Evolutionary conservation across 768 basidiomycete species (phyloP), one percentile per base, ranked within the genome.

Genomic region (Leccinellum rugosiceps): DNA sequence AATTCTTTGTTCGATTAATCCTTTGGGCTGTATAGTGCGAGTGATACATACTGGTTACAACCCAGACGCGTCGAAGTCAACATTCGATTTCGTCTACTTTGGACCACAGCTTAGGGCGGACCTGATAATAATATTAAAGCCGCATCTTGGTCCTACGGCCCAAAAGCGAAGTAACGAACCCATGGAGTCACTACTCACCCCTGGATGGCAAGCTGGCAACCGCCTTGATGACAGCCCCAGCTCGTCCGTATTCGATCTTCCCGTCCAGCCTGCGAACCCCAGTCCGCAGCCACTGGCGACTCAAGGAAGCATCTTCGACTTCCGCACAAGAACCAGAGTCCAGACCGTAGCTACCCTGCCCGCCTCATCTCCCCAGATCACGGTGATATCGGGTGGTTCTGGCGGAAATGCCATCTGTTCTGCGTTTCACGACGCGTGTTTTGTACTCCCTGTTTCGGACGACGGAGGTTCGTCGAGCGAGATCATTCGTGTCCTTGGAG

Each of bases 401-500:
- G 94, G 94, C 43, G 92, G 93, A 50, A 98, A 98, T 68, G 82
- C 90, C 21, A 89, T 98, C 62, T 94, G 92, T 63, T 77, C 88
- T 41, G 92, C 93, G 3, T 97, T 98, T 67, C 80, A 79, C 3
- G 66, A 78, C 58, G 86, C 90, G 23, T 87, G 84, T 66, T 93
- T 94, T 66, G 86, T 94, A 25, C 78, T 98, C 32, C 95, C 95
- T 6, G 92, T 98, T 31, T 95, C 93, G 6, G 95, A 98, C 68
- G 94, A 98, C 70, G 95, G 95, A 1, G 95, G 95, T 45, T 94
- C 92, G 3, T 96, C 94, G 3, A 91, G 90, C 62, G 94, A 97
- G 77, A 96, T 96, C 52, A 91, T 94, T 52, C 85, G 94, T 50
- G 92, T 94, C 23, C 78, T 98, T 53, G 90, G 89, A 17, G 91